Evolutionary conservation across 371 early-diverging fungal genomes (phyloP), one percentile per base, ranked within the genome.

Genomic region (Mortierella sp.): DNA sequence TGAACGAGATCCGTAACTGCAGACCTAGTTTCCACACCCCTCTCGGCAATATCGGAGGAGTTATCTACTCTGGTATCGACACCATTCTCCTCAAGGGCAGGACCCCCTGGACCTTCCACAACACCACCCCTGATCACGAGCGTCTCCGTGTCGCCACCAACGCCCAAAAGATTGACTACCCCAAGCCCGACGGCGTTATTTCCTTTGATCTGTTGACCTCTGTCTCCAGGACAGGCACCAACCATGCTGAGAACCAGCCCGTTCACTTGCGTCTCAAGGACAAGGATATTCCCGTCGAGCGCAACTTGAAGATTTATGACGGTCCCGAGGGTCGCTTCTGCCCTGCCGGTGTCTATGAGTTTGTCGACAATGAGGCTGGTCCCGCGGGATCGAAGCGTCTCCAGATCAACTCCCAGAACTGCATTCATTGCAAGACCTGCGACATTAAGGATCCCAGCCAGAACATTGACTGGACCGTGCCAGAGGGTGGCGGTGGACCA

Each of bases 401-500:
- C 85, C 98, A 98, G 90, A 98, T 99, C 89, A 99, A 99, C 89
- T 94, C 97, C 48, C 96, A 96, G 86, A 99, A 99, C 90, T 99
- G 99, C 89, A 95, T 99, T 74, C 99, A 99, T 88, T 99, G 99
- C 93, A 99, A 99, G 93, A 99, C 99, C 0, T 99, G 99, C 87
- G 99, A 99, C 88, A 99, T 99, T 89, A 99, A 99, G 89, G 99
- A 98, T 89, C 99, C 99, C 31, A 94, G 96, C 57, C 99, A 99
- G 89, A 99, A 99, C 89, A 98, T 99, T 90, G 96, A 98, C 88
- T 98, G 99, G 99, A 95, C 95, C n/a, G 98, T 97, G 19, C 99
- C 99, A n/a, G 98, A 98, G 82, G 84, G 84, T 61, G 84, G 84
- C 48, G 84, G 84, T 28, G 84, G 84, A 80, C 84, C 84, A 67